phyloP scores from a whole-genome alignment of 768 basidiomycete genomes.

The Russula brevipes region DNA sequence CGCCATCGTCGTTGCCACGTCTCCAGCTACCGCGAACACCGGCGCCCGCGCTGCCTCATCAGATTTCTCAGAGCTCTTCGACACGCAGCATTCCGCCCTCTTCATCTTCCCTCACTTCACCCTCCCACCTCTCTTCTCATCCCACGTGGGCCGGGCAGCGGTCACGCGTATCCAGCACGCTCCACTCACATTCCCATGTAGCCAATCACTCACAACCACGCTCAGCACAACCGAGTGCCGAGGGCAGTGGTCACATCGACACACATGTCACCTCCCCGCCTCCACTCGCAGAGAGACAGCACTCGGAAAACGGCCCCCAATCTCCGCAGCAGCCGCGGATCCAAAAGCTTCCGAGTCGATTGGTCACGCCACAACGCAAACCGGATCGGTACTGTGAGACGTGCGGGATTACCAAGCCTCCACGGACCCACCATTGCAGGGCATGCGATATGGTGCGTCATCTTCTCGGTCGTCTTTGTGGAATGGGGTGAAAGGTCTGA shows the following conservation, averaged over 20 bases:
- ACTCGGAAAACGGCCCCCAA: background rate
- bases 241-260: background rate
- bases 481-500: background rate
- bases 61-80: slow-evolving; percentile 10
- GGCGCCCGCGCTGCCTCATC: background rate
- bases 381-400: slow-evolving; percentile 61
- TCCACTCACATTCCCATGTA: background rate
- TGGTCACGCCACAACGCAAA: slow-evolving; percentile 47
- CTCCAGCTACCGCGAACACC: background rate
- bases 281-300: background rate
- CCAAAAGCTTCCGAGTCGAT: slow-evolving; percentile 31
- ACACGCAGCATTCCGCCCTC: slow-evolving; percentile 20
- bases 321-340: background rate
- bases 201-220: background rate
- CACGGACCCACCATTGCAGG: slow-evolving; percentile 74
- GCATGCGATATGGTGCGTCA: slow-evolving; percentile 70
- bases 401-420: slow-evolving; percentile 67
- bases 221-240: background rate
- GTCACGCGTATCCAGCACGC: slow-evolving; percentile 9
- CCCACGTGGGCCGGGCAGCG: slow-evolving; percentile 3
- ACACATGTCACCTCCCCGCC: background rate
- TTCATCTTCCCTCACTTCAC: slow-evolving; percentile 10
- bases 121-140: background rate
- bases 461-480: slow-evolving; percentile 1
- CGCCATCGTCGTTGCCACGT: background rate